Conservation (phyloP, 352 stramenopile species). For the Pilasporangium apinafurcum region DNA sequence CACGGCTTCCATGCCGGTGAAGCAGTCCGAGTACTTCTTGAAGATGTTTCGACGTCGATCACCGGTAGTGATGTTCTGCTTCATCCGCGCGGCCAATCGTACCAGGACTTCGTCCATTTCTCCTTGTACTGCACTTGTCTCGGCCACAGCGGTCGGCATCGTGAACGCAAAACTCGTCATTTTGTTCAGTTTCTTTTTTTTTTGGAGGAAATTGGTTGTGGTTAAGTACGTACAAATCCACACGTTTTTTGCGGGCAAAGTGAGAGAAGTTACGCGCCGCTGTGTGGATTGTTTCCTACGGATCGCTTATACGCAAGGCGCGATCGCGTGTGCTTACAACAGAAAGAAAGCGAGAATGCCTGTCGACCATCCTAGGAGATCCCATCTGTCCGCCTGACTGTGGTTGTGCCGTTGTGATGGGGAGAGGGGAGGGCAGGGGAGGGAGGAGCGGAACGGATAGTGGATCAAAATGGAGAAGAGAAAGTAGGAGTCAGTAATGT, state of each 20-base stretch:
- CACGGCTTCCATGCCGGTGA: conserved; percentile 79
- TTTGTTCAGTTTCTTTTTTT: neutral
- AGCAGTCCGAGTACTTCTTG: conserved; percentile 79
- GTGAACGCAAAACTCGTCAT: conserved; percentile 12
- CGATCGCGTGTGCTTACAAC: neutral
- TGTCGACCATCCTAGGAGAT: no score
- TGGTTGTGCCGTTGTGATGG: neutral
- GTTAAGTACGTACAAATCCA: no score
- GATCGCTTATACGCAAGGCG: no score
- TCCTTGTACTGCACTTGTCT: conserved; percentile 27
- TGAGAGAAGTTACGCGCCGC: no score
- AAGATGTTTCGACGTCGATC: conserved; percentile 70
- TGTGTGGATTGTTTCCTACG: no score
- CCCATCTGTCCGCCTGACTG: neutral
- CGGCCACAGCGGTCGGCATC: conserved; percentile 23
- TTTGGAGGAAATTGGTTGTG: conserved; percentile 1
- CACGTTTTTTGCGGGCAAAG: no score
- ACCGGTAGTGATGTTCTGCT: conserved; percentile 70
- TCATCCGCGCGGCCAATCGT: conserved; percentile 68
- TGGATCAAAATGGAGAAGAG: no score
- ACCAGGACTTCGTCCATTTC: conserved; percentile 66
- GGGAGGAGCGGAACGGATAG: no score
- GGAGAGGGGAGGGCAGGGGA: no score
- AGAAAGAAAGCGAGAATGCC: conserved; percentile 9
- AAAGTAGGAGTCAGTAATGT: no score